Percentiles rank a stretch among this genome's conserved stretches.
These are phyloP conservation scores for Zarea fungicola DNA, from an alignment of 2,329 filamentous ascomycete genomes.

Conservation along the genomic window DNA sequence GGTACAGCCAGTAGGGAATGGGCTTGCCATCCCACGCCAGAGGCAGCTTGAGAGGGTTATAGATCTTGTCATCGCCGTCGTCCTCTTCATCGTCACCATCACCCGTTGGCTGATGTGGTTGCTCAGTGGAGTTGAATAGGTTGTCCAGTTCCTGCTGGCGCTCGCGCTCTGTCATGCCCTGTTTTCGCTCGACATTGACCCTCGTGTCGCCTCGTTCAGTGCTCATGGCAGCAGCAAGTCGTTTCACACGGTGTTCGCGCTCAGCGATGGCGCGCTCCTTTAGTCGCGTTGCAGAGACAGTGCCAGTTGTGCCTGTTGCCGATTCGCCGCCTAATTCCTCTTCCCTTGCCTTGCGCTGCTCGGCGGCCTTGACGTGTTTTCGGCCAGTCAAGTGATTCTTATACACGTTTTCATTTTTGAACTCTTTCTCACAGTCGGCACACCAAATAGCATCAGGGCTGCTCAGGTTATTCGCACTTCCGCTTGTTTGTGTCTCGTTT, in stretches of 20 bases:
- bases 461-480: constrained; percentile 23
- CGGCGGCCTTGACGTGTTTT: constrained; percentile 84
- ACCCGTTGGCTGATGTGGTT: constrained; percentile 33
- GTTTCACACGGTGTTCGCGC: constrained; percentile 77
- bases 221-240: constrained; percentile 75
- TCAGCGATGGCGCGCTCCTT: constrained; percentile 91
- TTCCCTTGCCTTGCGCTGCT: constrained; percentile 51
- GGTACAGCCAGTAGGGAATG: constrained; percentile 98
- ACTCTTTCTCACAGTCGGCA: constrained; percentile 86
- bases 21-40: constrained; percentile 98
- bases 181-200: constrained; percentile 91
- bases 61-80: constrained; percentile 81
- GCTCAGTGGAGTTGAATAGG: constrained; percentile 51
- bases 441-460: constrained; percentile 74
- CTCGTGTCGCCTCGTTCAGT: constrained; percentile 84
- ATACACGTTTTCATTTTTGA: constrained; percentile 93
- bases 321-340: constrained; percentile 30
- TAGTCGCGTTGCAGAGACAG: constrained; percentile 47
- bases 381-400: constrained; percentile 83
- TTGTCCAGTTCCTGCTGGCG: constrained; percentile 91
- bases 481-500: constrained; percentile 41
- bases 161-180: constrained; percentile 96
- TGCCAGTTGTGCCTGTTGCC: constrained; percentile 21
- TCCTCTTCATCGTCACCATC: constrained; percentile 65
- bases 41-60: constrained; percentile 94